A percentile compares a stretch with the other conserved stretches of the same genome.
Conservation (phyloP, 352 stramenopile species). For the Achlya hypogyna region DNA sequence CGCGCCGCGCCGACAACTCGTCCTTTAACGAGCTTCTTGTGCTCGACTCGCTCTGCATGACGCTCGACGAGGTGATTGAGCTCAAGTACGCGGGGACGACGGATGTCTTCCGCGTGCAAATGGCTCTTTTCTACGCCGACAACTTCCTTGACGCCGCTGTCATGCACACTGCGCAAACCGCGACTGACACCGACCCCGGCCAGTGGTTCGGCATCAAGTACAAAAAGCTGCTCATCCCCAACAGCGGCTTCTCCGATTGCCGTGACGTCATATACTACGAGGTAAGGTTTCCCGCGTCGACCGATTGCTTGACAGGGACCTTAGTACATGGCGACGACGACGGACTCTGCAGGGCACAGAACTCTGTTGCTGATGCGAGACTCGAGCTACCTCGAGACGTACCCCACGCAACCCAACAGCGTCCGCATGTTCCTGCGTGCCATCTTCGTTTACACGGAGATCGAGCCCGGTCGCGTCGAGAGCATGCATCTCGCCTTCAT, state of each 20-base stretch:
- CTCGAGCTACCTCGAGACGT: slow-evolving; percentile 2
- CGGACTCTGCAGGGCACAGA: background rate
- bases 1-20: background rate
- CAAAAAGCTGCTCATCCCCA: slow-evolving; percentile 1
- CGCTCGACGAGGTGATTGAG: background rate
- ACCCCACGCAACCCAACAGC: background rate
- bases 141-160: slow-evolving; percentile 5
- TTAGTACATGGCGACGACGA: slow-evolving; percentile 2
- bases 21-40: slow-evolving; percentile 6
- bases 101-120: background rate
- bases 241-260: slow-evolving; percentile 1
- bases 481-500: background rate
- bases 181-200: background rate
- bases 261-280: slow-evolving; percentile 14
- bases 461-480: background rate
- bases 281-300: background rate
- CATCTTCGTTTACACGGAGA: slow-evolving; percentile 4
- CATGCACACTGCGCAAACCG: background rate
- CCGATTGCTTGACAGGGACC: background rate
- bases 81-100: slow-evolving; percentile 5
- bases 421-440: background rate
- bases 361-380: slow-evolving; percentile 2
- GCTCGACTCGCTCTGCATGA: background rate
- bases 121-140: slow-evolving; percentile 9
- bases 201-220: slow-evolving; percentile 15